Evolutionary conservation across 2,329 filamentous ascomycete genomes (phyloP).

Genomic region (Cryphonectria radicalis): DNA sequence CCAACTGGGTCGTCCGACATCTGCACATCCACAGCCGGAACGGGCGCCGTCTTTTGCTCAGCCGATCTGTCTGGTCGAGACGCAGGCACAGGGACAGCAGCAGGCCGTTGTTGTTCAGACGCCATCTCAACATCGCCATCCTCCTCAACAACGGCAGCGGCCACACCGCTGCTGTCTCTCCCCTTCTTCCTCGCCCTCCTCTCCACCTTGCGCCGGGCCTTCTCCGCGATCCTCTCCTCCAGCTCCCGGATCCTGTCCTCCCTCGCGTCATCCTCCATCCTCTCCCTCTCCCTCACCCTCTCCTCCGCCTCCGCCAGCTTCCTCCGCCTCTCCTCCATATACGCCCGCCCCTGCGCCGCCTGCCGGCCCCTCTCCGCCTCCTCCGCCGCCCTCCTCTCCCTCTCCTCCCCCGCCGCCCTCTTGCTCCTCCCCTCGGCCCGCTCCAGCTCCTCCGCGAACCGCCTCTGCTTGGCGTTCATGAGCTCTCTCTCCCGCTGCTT

Average conservation of each 20-base stretch:
- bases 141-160: not conserved
- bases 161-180: slow-evolving; percentile 35
- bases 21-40: slow-evolving; percentile 26
- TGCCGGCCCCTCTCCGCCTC: slow-evolving; percentile 41
- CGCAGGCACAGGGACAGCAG: not conserved
- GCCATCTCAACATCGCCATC: slow-evolving; percentile 8
- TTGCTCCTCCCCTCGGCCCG: slow-evolving; percentile 71
- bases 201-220: slow-evolving; percentile 44
- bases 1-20: slow-evolving; percentile 27
- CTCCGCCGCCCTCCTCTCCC: slow-evolving; percentile 24
- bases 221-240: slow-evolving; percentile 48
- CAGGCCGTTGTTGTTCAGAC: not conserved
- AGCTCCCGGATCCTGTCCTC: slow-evolving; percentile 48
- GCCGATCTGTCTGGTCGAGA: slow-evolving; percentile 14
- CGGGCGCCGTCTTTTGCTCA: slow-evolving; percentile 18
- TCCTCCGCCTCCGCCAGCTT: slow-evolving; percentile 48
- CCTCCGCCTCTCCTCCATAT: slow-evolving; percentile 47
- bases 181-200: slow-evolving; percentile 50
- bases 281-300: slow-evolving; percentile 43
- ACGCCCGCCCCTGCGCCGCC: slow-evolving; percentile 39
- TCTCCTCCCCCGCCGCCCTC: slow-evolving; percentile 52
- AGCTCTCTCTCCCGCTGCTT: slow-evolving; percentile 72
- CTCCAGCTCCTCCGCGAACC: slow-evolving; percentile 87
- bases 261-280: slow-evolving; percentile 32
- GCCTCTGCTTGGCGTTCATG: slow-evolving; percentile 72